Base-by-base conservation (phyloP, 495 filamentous ascomycete genomes). In the Podospora pseudopauciseta region DNA sequence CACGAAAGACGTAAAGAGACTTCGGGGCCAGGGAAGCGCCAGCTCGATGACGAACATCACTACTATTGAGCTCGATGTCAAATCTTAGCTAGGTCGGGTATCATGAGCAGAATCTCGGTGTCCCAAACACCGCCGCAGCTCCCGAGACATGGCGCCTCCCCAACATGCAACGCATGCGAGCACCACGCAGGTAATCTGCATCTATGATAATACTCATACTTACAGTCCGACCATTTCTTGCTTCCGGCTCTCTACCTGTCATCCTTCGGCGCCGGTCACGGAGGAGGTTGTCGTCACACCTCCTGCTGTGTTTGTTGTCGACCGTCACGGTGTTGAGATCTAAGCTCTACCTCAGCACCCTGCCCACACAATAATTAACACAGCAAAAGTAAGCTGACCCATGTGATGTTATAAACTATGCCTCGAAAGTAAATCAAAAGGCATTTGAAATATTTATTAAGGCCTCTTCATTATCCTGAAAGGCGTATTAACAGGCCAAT, bases 1-100 rank as follows among this genome's bases (percentile, higher is more conserved):
- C 34, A 61, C 59, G 30, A 61, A 61, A 30, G 59, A 11, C 18
- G 5, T 26, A 61, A 32, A 61, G n/a, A 26, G 59, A 15, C 59
- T 61, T 28, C 30, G 59, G 59, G 23, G 16, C 59, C 59, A 61
- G 59, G 56, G 27, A 32, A 30, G 20, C 59, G 27, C 23, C 59
- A 32, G 13, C 59, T 20, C 23, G 5, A 61, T 61, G 59, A 61
- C 27, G 23, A 61, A 9, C 23, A 23, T 2, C 1, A 5, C 30
- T 6, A 9, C 26, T 32, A 16, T 20, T 58, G 9, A 18, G 39
- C 39, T 16, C 39, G 9, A 49, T 49, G 13, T 49, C 39, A 49
- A 49, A 49, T 13, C 15, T 49, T 49, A 39, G 34, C 34, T 39
- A 6, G 11, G 34, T 11, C 2, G 11, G 5, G 34, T 11, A 49